Percentiles rank a stretch among this genome's conserved stretches.
phyloP scores from a whole-genome alignment of 495 filamentous ascomycete genomes.

The Bacidia gigantensis region DNA sequence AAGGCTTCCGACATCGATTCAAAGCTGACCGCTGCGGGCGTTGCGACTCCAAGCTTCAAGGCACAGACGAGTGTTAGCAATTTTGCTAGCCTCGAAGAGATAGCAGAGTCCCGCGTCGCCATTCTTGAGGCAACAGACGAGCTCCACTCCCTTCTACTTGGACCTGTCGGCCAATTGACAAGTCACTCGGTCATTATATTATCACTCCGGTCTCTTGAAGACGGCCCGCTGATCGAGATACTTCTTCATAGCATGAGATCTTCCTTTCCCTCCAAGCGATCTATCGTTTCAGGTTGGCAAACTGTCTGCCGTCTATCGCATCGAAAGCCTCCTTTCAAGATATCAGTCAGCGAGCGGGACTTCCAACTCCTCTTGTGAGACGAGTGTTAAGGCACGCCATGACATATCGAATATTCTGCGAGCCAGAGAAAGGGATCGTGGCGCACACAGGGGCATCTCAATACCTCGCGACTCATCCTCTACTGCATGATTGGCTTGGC shows the following conservation, averaged over 20 bases:
- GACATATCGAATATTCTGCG: slow-evolving; percentile 38
- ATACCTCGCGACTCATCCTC: slow-evolving; percentile 28
- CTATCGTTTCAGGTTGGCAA: slow-evolving; percentile 21
- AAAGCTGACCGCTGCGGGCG: too few relatives aligned
- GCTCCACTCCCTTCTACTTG: slow-evolving; percentile 2
- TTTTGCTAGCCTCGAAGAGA: neutral
- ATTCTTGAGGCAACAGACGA: neutral
- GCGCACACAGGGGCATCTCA: slow-evolving; percentile 38
- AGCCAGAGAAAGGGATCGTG: slow-evolving; percentile 34
- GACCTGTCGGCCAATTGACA: neutral
- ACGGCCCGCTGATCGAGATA: neutral
- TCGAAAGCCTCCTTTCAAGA: slow-evolving; percentile 30
- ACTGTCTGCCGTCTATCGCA: slow-evolving; percentile 19
- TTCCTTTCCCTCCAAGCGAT: slow-evolving; percentile 12
- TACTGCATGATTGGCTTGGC: slow-evolving; percentile 37
- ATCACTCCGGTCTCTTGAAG: neutral
- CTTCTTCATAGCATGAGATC: neutral
- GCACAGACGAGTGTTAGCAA: neutral
- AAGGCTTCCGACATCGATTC: too few relatives aligned
- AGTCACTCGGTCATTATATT: neutral
- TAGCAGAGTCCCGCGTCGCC: neutral
- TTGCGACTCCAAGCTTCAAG: too few relatives aligned
- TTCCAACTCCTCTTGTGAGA: slow-evolving; percentile 7
- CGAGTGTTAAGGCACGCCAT: slow-evolving; percentile 17
- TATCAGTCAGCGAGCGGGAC: slow-evolving; percentile 26